Evolutionary conservation across 768 basidiomycete species (phyloP).

Genomic region (Mycena olivaceomarginata): DNA sequence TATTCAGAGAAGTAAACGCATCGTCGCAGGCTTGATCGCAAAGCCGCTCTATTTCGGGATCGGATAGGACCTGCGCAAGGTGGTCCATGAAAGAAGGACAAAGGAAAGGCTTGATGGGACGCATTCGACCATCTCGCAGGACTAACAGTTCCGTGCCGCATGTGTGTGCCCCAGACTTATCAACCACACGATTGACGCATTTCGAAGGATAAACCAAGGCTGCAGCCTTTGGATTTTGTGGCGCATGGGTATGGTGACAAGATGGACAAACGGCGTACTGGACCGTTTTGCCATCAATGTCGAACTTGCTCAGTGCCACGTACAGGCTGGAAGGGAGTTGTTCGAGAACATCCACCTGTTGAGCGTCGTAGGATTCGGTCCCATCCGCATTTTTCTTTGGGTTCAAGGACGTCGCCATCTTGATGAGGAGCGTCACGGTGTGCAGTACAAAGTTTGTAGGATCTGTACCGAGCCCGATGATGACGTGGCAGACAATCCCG

Average conservation of each 20-base stretch:
- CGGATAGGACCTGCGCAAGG: conserved; percentile 38
- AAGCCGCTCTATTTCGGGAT: conserved; percentile 37
- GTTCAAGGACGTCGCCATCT: conserved; percentile 7
- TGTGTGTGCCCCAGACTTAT: neutral
- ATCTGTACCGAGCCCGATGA: conserved; percentile 11
- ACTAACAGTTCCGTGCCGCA: conserved; percentile 6
- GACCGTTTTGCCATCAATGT: conserved; percentile 22
- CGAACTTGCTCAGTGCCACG: conserved; percentile 18
- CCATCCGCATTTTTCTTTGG: neutral
- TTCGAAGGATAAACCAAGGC: neutral
- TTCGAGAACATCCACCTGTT: conserved; percentile 18
- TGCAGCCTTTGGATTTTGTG: conserved; percentile 2
- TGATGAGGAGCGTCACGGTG: conserved; percentile 13
- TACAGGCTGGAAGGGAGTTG: conserved; percentile 30
- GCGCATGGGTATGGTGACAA: conserved; percentile 25
- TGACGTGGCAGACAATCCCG: conserved; percentile 19
- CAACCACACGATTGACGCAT: conserved; percentile 1
- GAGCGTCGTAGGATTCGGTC: neutral
- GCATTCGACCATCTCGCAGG: conserved; percentile 13
- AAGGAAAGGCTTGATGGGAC: conserved; percentile 38
- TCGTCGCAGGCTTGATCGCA: conserved; percentile 41
- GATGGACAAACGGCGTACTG: conserved; percentile 23
- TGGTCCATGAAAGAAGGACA: conserved; percentile 45
- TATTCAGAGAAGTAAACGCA: conserved; percentile 18
- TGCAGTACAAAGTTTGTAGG: conserved; percentile 18